Base-by-base conservation (phyloP, 2,329 filamentous ascomycete genomes). In the Nigrospora oryzae region DNA sequence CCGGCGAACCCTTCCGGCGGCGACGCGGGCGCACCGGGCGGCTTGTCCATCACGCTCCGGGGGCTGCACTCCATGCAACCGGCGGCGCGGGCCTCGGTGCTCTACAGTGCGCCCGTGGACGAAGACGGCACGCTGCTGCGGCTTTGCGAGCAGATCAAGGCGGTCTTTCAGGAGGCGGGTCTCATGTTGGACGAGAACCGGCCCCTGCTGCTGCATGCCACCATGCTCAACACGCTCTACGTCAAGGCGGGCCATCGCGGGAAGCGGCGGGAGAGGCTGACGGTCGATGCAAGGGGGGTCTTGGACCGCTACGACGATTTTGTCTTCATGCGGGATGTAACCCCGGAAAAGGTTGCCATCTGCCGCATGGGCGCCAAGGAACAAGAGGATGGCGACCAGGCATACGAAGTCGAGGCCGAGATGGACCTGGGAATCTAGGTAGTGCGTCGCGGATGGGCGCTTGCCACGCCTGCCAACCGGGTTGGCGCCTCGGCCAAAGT, bases 311-410 rank as follows among this genome's bases (percentile, higher is more conserved):
- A 83, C 55, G 70, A 73, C 32, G 77, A 80, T 33, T 81, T 81
- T 51, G 62, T 81, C 1, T 96, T 89, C 88, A 81, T 86, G 53
- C 69, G 79, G 44, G 66, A 79, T 42, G 68, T 91, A 19, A 67
- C 69, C 14, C 60, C 95, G n/a, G 79, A 88, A 46, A 77, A 71
- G 47, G 65, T 96, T 36, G 81, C 83, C 40, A 82, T 96, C 34
- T 96, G 89, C 60, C 81, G 79, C 58, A 95, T 96, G 90, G 89
- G 90, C 0, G 89, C 89, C 11, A 85, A 82, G 70, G 81, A 77
- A 54, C 67, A 79, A 28, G 67, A 75, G 8, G 66, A 74, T 2
- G 75, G 73, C 11, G 74, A 77, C 44, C 69, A 68, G 50, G 71
- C 61, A 12, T 81, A 80, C 48, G 73, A 75, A 50, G 71, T 75